Evolutionary conservation across 371 early-diverging fungal genomes (phyloP).

Genomic region (Phascolomyces articulosus): DNA sequence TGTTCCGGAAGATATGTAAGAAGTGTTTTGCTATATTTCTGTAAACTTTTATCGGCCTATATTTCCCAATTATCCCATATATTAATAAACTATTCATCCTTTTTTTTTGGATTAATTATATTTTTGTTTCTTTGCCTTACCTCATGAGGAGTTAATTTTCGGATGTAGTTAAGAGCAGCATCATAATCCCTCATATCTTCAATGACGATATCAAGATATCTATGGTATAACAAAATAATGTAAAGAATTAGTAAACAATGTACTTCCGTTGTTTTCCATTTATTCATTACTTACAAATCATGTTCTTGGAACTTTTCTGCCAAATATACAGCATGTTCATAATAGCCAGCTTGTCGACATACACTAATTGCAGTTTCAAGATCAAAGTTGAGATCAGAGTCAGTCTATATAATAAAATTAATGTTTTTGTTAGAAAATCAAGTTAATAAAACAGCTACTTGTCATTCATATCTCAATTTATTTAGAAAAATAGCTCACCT

Average conservation of each 20-base stretch:
- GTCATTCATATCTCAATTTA: background rate
- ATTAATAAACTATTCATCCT: no score
- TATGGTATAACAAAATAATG: slow-evolving; percentile 11
- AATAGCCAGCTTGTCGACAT: slow-evolving; percentile 89
- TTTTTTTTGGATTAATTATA: no score
- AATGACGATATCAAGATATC: slow-evolving; percentile 68
- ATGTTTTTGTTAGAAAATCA: background rate
- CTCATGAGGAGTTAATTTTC: slow-evolving; percentile 58
- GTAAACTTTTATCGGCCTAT: slow-evolving; percentile 63
- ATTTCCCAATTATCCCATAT: background rate
- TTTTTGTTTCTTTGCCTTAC: slow-evolving; percentile 23
- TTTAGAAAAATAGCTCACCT: slow-evolving; percentile 44
- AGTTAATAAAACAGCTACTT: background rate
- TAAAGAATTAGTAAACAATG: background rate
- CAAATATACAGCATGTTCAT: slow-evolving; percentile 85
- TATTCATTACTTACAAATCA: slow-evolving; percentile 61
- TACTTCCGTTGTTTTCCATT: background rate
- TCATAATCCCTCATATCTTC: slow-evolving; percentile 85
- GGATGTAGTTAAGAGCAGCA: slow-evolving; percentile 73
- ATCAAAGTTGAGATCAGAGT: slow-evolving; percentile 80
- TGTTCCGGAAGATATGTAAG: slow-evolving; percentile 73
- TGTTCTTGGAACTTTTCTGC: slow-evolving; percentile 83
- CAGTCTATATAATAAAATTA: slow-evolving; percentile 42
- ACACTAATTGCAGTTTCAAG: slow-evolving; percentile 93
- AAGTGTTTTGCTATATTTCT: slow-evolving; percentile 80